phyloP scores from a whole-genome alignment of 139 green algal species.

The Marvania coccoides region DNA sequence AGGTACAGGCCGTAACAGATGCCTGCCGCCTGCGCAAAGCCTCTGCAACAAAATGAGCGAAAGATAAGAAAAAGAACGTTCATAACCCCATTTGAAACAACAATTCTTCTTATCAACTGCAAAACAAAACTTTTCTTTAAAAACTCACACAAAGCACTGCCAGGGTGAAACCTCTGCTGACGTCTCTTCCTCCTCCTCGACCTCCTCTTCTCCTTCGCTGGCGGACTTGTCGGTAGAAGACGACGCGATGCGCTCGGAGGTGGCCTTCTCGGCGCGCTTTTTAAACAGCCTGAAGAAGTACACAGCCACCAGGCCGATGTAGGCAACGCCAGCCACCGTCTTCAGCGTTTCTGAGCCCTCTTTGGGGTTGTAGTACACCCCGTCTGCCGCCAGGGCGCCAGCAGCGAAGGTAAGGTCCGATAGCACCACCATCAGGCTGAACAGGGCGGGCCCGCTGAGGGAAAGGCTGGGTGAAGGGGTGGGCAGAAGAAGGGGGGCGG shows the following conservation, averaged over 20 bases:
- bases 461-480: neutral
- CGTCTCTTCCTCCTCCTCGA: conserved; percentile 7
- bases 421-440: neutral
- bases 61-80: conserved; percentile 1
- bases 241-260: neutral
- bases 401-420: neutral
- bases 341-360: conserved; percentile 32
- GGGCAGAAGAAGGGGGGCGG: neutral
- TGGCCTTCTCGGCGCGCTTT: conserved; percentile 11
- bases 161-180: conserved; percentile 11
- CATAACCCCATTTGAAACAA: neutral
- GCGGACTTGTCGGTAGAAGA: neutral
- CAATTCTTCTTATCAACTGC: neutral
- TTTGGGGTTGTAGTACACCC: conserved; percentile 23
- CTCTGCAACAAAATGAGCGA: conserved; percentile 4
- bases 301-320: conserved; percentile 31
- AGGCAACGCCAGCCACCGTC: conserved; percentile 30
- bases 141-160: conserved; percentile 14
- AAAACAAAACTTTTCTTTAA: neutral
- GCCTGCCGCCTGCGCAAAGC: conserved; percentile 20
- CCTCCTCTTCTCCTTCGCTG: neutral
- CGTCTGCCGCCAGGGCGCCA: conserved; percentile 4
- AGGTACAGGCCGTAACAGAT: conserved; percentile 26
- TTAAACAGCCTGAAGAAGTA: conserved; percentile 31
- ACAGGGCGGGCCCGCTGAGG: neutral